A percentile compares a stretch with the other conserved stretches of the same genome.
These are phyloP conservation scores for Penicillium nucicola DNA, from an alignment of 495 filamentous ascomycete species.

Conservation along the genomic window DNA sequence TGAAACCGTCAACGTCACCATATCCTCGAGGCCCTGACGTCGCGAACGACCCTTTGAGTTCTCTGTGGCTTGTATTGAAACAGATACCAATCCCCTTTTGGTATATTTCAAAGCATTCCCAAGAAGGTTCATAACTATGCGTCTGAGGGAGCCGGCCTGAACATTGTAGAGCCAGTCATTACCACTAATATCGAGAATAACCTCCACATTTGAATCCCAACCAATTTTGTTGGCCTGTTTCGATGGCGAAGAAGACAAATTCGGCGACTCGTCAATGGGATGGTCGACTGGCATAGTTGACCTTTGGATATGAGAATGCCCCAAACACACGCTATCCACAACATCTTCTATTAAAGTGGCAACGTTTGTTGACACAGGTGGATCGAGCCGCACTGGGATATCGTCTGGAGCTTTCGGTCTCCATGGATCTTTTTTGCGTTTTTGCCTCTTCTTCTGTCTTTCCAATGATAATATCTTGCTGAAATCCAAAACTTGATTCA, in stretches of 20 bases:
- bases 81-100: constrained; percentile 52
- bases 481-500: constrained; percentile 21
- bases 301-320: constrained; percentile 3
- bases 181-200: constrained; percentile 51
- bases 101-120: constrained; percentile 75
- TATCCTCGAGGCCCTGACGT: constrained; percentile 21
- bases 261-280: neutral
- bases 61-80: constrained; percentile 49
- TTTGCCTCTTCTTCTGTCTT: constrained; percentile 4
- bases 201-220: constrained; percentile 40
- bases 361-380: constrained; percentile 6
- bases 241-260: neutral
- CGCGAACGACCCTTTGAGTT: constrained; percentile 11
- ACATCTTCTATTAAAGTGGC: constrained; percentile 13
- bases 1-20: constrained; percentile 35
- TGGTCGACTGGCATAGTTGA: neutral
- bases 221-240: constrained; percentile 9
- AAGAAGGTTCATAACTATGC: constrained; percentile 70
- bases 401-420: neutral
- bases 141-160: constrained; percentile 60
- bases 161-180: constrained; percentile 53
- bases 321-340: constrained; percentile 12
- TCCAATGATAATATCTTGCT: constrained; percentile 17
- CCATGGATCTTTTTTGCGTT: constrained; percentile 4
- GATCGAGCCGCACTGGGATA: neutral